phyloP scores from a whole-genome alignment of 805 yeast genomes.

The Hanseniaspora pseudoguilliermondii region DNA sequence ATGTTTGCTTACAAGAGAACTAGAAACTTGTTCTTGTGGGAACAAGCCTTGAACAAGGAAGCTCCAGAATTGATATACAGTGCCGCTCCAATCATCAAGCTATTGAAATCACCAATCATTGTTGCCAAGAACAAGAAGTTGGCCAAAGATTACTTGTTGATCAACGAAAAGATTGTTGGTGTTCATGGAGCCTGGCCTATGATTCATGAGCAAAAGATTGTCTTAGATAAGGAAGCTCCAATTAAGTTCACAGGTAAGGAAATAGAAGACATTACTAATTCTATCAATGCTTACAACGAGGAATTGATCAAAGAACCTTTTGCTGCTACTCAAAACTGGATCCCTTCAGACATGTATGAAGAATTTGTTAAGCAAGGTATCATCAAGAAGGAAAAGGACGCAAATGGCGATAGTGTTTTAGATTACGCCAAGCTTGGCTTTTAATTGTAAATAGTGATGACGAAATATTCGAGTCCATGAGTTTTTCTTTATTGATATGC shows the following conservation, averaged over 20 bases:
- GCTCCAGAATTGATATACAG: conserved; percentile 60
- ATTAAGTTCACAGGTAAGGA: conserved; percentile 46
- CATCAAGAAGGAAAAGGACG: conserved; percentile 40
- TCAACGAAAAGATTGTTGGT: conserved; percentile 56
- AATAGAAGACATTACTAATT: conserved; percentile 43
- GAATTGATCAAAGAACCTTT: conserved; percentile 63
- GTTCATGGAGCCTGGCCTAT: conserved; percentile 58
- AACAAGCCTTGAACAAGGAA: conserved; percentile 52
- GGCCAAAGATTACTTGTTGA: conserved; percentile 46
- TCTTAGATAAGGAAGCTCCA: conserved; percentile 44
- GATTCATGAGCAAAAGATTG: conserved; percentile 45
- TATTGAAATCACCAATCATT: conserved; percentile 50
- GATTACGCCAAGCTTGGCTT: conserved; percentile 7
- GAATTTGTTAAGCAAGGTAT: conserved; percentile 51
- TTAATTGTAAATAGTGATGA: background rate
- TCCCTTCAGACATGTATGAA: conserved; percentile 86
- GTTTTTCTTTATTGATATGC: too few species aligned
- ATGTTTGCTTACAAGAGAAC: conserved; percentile 81
- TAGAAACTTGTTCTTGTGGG: conserved; percentile 85
- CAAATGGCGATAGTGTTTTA: conserved; percentile 38
- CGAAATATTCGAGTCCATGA: background rate
- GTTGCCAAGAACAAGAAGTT: conserved; percentile 47
- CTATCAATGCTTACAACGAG: conserved; percentile 54
- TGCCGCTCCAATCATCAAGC: conserved; percentile 71
- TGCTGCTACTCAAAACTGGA: conserved; percentile 87